Conservation (phyloP, 1,139 yeast genomes). For the Suhomyces ambrosiae region DNA sequence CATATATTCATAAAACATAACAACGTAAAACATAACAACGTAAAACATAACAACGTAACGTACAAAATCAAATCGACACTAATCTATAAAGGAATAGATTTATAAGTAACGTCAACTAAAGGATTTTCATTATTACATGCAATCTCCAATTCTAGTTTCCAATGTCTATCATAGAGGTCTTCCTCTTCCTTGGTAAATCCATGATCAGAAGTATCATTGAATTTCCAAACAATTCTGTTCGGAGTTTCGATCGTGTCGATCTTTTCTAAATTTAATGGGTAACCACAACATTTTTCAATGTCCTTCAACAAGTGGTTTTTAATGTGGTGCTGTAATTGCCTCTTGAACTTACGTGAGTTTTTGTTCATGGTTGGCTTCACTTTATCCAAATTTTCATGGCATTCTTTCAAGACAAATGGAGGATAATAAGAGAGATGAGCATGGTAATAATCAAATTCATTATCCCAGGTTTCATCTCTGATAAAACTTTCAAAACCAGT, state of each 20-base stretch:
- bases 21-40: constrained; percentile 1
- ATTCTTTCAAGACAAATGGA: constrained; percentile 67
- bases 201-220: constrained; percentile 53
- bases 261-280: constrained; percentile 55
- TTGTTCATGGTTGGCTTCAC: constrained; percentile 74
- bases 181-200: constrained; percentile 53
- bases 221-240: constrained; percentile 49
- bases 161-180: constrained; percentile 50
- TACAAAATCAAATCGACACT: not conserved
- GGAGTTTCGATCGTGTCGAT: constrained; percentile 52
- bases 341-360: constrained; percentile 68
- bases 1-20: constrained; percentile 10
- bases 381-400: constrained; percentile 71
- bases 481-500: constrained; percentile 63
- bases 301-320: constrained; percentile 71
- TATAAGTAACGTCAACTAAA: constrained; percentile 60
- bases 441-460: constrained; percentile 68
- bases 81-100: constrained; percentile 38
- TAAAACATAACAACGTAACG: constrained; percentile 5
- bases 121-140: constrained; percentile 63
- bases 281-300: constrained; percentile 62
- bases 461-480: constrained; percentile 75
- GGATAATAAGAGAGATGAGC: constrained; percentile 70
- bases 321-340: constrained; percentile 75
- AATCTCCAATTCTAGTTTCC: constrained; percentile 59